These are phyloP conservation scores for Fraxinus americana DNA, from an alignment of 257 asterid species.

Conservation along the genomic window DNA sequence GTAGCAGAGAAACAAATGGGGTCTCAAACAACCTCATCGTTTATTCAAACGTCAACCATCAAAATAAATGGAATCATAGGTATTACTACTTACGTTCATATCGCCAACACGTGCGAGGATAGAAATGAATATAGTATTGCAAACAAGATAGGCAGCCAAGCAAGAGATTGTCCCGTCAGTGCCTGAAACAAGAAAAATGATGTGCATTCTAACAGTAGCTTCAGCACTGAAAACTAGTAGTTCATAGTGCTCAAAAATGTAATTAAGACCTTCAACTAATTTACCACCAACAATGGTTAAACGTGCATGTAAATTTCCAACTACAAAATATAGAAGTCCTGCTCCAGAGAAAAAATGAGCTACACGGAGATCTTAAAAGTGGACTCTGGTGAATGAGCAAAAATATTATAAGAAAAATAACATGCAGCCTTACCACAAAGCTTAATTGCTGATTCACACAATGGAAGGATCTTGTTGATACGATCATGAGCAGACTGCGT, in stretches of 20 bases:
- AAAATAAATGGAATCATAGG: background rate
- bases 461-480: slow-evolving; percentile 78
- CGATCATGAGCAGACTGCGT: slow-evolving; percentile 67
- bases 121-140: slow-evolving; percentile 68
- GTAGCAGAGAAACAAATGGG: background rate
- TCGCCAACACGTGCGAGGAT: slow-evolving; percentile 64
- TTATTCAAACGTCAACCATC: background rate
- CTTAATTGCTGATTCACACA: slow-evolving; percentile 76
- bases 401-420: background rate
- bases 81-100: slow-evolving; percentile 64
- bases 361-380: background rate
- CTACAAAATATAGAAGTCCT: background rate
- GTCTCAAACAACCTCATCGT: background rate
- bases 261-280: background rate
- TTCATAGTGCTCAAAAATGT: slow-evolving; percentile 9
- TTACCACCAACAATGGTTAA: background rate
- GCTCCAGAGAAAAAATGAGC: background rate
- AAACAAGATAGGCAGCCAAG: slow-evolving; percentile 81
- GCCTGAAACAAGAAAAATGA: slow-evolving; percentile 50
- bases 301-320: background rate
- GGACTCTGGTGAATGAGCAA: background rate
- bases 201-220: slow-evolving; percentile 24
- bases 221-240: slow-evolving; percentile 9
- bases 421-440: slow-evolving; percentile 69
- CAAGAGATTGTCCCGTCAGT: slow-evolving; percentile 85